phyloP scores from a whole-genome alignment of 106 monocot genomes.

The Xerophyta viscosa region DNA sequence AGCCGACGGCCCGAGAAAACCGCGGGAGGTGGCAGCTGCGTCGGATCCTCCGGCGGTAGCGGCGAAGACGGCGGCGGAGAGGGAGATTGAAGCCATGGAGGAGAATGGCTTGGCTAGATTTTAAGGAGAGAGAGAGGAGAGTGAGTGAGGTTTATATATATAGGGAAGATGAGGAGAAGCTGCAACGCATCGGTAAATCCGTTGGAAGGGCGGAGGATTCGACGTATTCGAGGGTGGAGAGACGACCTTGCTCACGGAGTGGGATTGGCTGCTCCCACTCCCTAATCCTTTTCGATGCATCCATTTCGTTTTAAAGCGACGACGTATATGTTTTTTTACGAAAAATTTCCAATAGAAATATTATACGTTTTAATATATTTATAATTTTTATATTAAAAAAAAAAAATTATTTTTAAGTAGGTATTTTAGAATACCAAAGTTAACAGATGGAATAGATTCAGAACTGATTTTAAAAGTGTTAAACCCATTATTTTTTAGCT shows the following conservation, averaged over 20 bases:
- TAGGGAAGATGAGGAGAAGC: slow-evolving; percentile 7
- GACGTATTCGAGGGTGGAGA: background rate
- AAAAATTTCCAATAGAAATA: too few species aligned
- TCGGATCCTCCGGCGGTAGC: slow-evolving; percentile 9
- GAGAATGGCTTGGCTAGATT: background rate
- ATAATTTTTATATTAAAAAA: too few species aligned
- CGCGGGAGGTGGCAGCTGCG: background rate
- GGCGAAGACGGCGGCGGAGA: slow-evolving; percentile 7
- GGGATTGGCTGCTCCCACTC: background rate
- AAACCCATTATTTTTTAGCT: too few species aligned
- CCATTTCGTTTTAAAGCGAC: too few species aligned
- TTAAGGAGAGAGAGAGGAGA: slow-evolving; percentile 6
- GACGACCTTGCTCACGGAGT: background rate
- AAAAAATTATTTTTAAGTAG: too few species aligned
- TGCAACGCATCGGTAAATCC: slow-evolving; percentile 25
- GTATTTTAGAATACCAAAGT: too few species aligned
- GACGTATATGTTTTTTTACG: too few species aligned
- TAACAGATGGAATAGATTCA: too few species aligned
- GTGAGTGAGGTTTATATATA: background rate
- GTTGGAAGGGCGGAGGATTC: slow-evolving; percentile 25
- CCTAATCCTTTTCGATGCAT: too few species aligned
- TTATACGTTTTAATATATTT: too few species aligned
- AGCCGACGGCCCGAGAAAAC: slow-evolving; percentile 2
- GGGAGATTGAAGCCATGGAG: slow-evolving; percentile 23
- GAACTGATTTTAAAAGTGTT: too few species aligned